Evolutionary conservation across 2,329 filamentous ascomycete genomes (phyloP).

Genomic region (Penicillium sp.): DNA sequence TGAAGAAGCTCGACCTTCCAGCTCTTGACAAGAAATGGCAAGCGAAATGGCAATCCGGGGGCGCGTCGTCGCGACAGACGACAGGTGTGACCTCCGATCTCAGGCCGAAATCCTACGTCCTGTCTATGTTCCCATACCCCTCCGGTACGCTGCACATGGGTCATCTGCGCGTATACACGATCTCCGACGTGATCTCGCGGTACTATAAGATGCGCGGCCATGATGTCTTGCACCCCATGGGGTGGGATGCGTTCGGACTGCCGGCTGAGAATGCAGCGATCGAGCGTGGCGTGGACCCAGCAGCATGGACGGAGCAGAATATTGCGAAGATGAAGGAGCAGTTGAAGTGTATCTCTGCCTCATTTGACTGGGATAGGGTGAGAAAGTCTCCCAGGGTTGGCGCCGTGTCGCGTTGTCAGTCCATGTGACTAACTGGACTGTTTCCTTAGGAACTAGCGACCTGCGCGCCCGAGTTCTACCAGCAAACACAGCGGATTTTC

Average conservation of each 20-base stretch:
- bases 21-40: constrained; percentile 59
- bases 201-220: constrained; percentile 74
- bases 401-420: not conserved
- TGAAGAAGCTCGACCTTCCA: constrained; percentile 44
- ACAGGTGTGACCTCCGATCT: constrained; percentile 12
- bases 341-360: constrained; percentile 74
- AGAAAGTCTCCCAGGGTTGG: constrained; percentile 37
- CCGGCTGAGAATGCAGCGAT: constrained; percentile 91
- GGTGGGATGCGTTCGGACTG: constrained; percentile 90
- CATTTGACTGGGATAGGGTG: constrained; percentile 82
- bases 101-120: constrained; percentile 62
- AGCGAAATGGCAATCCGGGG: constrained; percentile 46
- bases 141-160: constrained; percentile 85
- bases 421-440: constrained; percentile 12
- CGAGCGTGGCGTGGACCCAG: constrained; percentile 75
- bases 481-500: constrained; percentile 86
- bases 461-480: constrained; percentile 82
- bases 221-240: constrained; percentile 82
- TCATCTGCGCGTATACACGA: constrained; percentile 85
- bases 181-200: constrained; percentile 80
- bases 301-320: constrained; percentile 76
- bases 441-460: constrained; percentile 72
- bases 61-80: constrained; percentile 1
- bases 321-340: constrained; percentile 85
- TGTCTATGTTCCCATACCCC: constrained; percentile 93